Evolutionary conservation across 1,284 basidiomycete species (phyloP).

Genomic region (Trametes versicolor): DNA sequence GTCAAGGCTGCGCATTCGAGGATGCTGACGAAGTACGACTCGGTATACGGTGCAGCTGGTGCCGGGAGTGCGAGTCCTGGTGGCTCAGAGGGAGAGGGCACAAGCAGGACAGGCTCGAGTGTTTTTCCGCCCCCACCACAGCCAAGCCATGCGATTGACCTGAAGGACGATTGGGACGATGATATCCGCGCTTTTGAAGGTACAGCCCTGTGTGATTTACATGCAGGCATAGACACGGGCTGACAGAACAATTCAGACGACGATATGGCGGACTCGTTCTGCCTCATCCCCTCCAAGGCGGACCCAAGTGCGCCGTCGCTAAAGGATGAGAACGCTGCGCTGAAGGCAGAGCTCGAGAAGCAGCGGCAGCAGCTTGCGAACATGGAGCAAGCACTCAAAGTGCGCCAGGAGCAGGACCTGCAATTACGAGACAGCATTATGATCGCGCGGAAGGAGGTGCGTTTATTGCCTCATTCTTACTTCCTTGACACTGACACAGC

Average conservation of each 20-base stretch:
- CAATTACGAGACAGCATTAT: slow-evolving; percentile 82
- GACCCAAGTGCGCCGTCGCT: slow-evolving; percentile 60
- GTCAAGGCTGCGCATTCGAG: slow-evolving; percentile 45
- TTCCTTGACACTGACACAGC: not conserved
- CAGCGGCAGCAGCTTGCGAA: slow-evolving; percentile 65
- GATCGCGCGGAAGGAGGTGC: slow-evolving; percentile 79
- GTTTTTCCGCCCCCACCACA: slow-evolving; percentile 45
- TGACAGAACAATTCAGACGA: slow-evolving; percentile 46
- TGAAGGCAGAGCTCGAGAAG: slow-evolving; percentile 67
- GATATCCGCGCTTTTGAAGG: slow-evolving; percentile 55
- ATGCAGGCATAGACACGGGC: not conserved
- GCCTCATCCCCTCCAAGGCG: slow-evolving; percentile 69
- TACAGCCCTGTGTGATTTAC: slow-evolving; percentile 27
- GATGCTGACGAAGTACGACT: slow-evolving; percentile 44
- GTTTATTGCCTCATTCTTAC: slow-evolving; percentile 13
- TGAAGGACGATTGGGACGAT: slow-evolving; percentile 51
- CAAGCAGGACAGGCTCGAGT: slow-evolving; percentile 40
- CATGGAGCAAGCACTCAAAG: slow-evolving; percentile 67
- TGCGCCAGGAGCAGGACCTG: slow-evolving; percentile 79
- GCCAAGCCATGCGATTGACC: slow-evolving; percentile 38
- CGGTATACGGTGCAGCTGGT: slow-evolving; percentile 21
- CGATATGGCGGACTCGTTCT: slow-evolving; percentile 82
- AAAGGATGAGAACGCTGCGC: slow-evolving; percentile 69
- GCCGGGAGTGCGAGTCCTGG: not conserved
- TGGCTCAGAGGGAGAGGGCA: slow-evolving; percentile 20